These are phyloP conservation scores for Auricularia sp. DNA, from an alignment of 768 basidiomycete species.

Conservation along the genomic window DNA sequence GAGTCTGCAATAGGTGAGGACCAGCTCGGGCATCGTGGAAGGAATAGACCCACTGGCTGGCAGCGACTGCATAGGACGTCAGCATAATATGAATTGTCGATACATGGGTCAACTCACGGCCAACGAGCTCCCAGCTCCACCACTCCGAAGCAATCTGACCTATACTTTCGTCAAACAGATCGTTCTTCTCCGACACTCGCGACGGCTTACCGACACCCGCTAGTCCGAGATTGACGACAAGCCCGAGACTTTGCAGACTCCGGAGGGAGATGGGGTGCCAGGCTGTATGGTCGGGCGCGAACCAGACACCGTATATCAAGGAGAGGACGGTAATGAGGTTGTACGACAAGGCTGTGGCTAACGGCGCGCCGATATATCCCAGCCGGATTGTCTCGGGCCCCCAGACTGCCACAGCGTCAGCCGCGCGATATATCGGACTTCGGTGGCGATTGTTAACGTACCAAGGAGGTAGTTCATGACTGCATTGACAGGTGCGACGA, in stretches of 20 bases:
- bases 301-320: conserved; percentile 48
- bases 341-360: conserved; percentile 84
- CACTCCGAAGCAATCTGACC: conserved; percentile 84
- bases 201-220: conserved; percentile 57
- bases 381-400: conserved; percentile 68
- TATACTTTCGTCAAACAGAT: conserved; percentile 8
- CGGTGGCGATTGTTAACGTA: conserved; percentile 18
- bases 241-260: conserved; percentile 56
- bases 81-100: background rate
- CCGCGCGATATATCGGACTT: background rate
- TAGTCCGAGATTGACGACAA: conserved; percentile 65
- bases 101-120: background rate
- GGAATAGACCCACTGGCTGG: conserved; percentile 33
- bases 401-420: conserved; percentile 42
- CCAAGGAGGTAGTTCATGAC: conserved; percentile 79
- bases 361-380: conserved; percentile 87
- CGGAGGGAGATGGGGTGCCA: conserved; percentile 68
- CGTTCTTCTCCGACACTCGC: background rate
- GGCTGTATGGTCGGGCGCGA: conserved; percentile 50
- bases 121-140: conserved; percentile 94
- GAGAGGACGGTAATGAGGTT: conserved; percentile 64
- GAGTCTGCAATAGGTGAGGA: conserved; percentile 32
- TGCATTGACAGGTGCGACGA: conserved; percentile 80
- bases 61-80: conserved; percentile 30
- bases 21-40: background rate